phyloP scores from a whole-genome alignment of 495 filamentous ascomycete species.

The Lasiosphaeria miniovina region DNA sequence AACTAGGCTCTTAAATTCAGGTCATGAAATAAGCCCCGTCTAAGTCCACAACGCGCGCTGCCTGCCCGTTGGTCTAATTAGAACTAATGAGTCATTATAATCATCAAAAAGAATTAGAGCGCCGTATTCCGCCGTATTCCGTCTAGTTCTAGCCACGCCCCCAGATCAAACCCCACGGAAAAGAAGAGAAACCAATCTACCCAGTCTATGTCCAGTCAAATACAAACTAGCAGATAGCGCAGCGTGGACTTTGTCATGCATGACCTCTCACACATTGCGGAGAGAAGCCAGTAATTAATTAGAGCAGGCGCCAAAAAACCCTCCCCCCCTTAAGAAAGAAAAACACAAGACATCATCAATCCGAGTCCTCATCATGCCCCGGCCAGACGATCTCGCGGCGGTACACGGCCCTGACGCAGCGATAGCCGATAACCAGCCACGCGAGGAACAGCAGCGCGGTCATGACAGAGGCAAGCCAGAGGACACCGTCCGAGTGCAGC shows the following conservation, averaged over 20 bases:
- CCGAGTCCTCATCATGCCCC: conserved; percentile 59
- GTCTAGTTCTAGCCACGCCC: background rate
- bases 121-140: background rate
- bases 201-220: too few species aligned
- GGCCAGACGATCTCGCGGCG: conserved; percentile 57
- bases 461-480: conserved; percentile 49
- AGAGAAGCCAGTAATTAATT: too few species aligned
- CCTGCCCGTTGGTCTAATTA: background rate
- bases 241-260: too few species aligned
- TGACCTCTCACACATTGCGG: too few species aligned
- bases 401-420: conserved; percentile 52
- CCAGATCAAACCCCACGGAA: background rate
- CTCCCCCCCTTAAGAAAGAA: background rate
- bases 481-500: conserved; percentile 39
- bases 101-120: background rate
- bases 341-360: background rate
- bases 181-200: background rate
- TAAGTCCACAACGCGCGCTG: too few species aligned
- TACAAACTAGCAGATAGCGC: too few species aligned
- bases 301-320: background rate
- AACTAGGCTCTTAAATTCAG: background rate
- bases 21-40: background rate
- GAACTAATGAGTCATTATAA: background rate
- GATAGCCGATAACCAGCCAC: conserved; percentile 56
- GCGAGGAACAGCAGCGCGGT: conserved; percentile 53